Evolutionary conservation across 2,329 filamentous ascomycete genomes (phyloP), one percentile per base, ranked within the genome.

Genomic region (Colletotrichum sp.): DNA sequence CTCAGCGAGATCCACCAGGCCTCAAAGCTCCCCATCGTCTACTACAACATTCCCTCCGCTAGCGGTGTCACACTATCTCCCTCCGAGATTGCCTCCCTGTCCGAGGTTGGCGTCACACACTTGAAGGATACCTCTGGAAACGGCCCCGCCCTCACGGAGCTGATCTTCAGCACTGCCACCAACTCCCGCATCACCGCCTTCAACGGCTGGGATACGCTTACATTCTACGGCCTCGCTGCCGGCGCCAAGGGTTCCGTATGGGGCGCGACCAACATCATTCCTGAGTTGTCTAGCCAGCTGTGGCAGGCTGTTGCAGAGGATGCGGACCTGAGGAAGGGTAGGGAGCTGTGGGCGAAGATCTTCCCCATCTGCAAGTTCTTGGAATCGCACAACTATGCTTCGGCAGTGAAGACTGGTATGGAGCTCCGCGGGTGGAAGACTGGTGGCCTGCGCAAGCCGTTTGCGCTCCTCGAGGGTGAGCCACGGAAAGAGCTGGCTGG

Each of bases 181-280:
- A 63, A 77, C 77, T 12, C 85, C 69, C 79, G 83, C 30, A 86
- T 89, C 76, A 89, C 87, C 2, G 83, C 86, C 0, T 89, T 90
- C 79, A 90, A 90, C 72, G 88, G 88, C 2, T 90, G 88, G 88
- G 88, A 90, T 74, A 90, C 88, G 0, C 81, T 90, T 18, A 90
- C 88, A 0, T 90, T 90, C 79, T 90, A 90, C 77, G 88, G 88
- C 12, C 80, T 90, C 12, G 87, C 86, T 1, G 88, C 88, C 1
- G 88, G 88, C 0, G 87, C 87, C 10, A 87, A 87, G 62, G 88
- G 88, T 5, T 87, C 85, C 5, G 86, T 90, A 1, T 90, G 88
- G 88, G 88, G 88, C 1, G 87, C 88, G 0, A 86, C 88, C 3
- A 90, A 90, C 73, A 82, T 90, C 18, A 86, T 90, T 12, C 88